Evolutionary conservation across 768 basidiomycete species (phyloP), one percentile per base, ranked within the genome.

Genomic region (Stropharia rugosoannulata): DNA sequence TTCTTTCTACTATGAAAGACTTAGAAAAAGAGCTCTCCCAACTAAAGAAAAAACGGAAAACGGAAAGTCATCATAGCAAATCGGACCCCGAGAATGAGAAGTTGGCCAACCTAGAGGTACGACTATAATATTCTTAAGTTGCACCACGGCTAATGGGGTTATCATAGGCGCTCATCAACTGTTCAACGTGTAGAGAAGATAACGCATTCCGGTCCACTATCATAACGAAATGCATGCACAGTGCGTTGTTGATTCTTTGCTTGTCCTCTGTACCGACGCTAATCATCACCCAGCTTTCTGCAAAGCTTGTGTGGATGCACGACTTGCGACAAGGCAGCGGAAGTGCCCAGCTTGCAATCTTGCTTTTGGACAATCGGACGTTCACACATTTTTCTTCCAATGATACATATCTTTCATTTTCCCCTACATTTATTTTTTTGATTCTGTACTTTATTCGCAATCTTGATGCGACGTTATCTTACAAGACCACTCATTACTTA

Each of bases 271-370:
- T 41, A 18, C 39, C 27, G 8, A 16, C 36, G 44, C 38, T 45
- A 1, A 56, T 40, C 37, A 41, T 32, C 52, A 37, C 9, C 18
- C 60, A 94, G 93, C 93, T 0, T 95, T 95, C 72, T 93, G 91
- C 72, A 88, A 85, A 70, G 68, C 78, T 52, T 97, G 89, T 66
- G 80, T 98, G 35, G 95, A 97, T 59, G 78, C 86, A n/a, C 87
- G 96, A 40, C 80, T 98, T 62, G 73, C 87, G 25, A 94, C 90
- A 13, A 85, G 95, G 56, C 95, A 97, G 68, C 87, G 95, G 25
- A 95, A 95, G 69, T 98, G 95, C 72, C 95, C 95, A 19, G 86
- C 89, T 5, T 98, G 95, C 68, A 87, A 88, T 59, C 65, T 89
- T 32, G 70, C 80, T 1, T 98, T 98, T 73, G 86, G 88, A 4